Evolutionary conservation across 139 green algal genomes (phyloP).

Genomic region (Chlorella sorokiniana): DNA sequence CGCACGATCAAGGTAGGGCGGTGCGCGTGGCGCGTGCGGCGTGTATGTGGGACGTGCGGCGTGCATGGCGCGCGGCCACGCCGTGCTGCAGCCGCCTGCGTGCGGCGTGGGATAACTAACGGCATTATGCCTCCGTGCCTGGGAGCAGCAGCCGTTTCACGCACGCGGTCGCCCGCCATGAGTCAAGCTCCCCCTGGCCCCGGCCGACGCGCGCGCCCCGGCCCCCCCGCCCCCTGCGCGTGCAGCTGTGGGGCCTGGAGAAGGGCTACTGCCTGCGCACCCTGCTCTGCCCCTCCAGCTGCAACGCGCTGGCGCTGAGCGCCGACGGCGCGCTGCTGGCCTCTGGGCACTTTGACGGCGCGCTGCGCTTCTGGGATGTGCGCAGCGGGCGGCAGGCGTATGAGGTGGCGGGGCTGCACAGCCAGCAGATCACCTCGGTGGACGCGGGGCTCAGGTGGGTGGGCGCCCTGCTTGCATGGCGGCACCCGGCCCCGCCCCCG

Average conservation of each 20-base stretch:
- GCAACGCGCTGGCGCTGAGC: constrained; percentile 52
- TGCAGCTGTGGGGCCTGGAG: constrained; percentile 72
- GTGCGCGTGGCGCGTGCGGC: not conserved
- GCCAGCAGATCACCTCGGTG: constrained; percentile 40
- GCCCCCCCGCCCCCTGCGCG: not conserved
- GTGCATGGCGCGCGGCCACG: not conserved
- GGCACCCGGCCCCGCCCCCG: no score
- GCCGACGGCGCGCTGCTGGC: constrained; percentile 54
- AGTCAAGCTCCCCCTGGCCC: no score
- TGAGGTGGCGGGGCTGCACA: constrained; percentile 53
- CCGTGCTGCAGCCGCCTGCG: not conserved
- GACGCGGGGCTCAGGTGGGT: constrained; percentile 4
- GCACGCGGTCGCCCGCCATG: no score
- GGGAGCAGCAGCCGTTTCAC: no score
- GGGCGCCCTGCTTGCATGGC: not conserved
- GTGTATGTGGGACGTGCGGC: not conserved
- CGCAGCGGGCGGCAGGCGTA: constrained; percentile 33
- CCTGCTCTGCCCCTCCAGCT: constrained; percentile 62
- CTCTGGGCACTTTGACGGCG: constrained; percentile 73
- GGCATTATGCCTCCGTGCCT: no score
- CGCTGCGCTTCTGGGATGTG: constrained; percentile 75
- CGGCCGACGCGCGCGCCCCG: no score
- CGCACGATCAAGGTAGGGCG: constrained; percentile 56
- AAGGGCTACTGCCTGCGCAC: constrained; percentile 59
- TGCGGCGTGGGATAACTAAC: no score